Base-by-base conservation (phyloP, 805 yeast species). In the Wickerhamiella domercqiae region DNA sequence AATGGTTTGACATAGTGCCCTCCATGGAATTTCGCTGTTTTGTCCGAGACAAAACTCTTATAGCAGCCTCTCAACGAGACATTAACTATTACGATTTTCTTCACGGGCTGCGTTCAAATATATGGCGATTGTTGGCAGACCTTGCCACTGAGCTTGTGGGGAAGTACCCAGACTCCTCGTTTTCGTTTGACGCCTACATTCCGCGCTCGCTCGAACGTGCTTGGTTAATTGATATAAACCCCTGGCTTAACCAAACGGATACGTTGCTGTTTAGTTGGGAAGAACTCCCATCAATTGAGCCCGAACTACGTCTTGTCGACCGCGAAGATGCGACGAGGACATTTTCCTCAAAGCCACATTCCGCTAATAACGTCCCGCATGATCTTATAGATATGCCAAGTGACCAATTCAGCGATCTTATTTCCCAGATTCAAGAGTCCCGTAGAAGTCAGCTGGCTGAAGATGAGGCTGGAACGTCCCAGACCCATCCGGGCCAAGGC, bases 11-110 rank as follows among this genome's bases (percentile, higher is more conserved):
- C 34, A 60, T 87, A 30, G 83, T 81, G 45, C 96, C 97, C 0
- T 82, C 97, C 0, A 61, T 84, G 49, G 99, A 90, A 55, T 90
- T 90, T 53, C 66, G 99, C 41, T 73, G 86, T 22, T 90, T 84
- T 58, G 80, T 90, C 1, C 67, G 68, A 39, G 68, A 74, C 38
- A 57, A 74, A 3, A 58, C 62, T 33, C 60, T 90, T 5, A 53
- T 86, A 4, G 97, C 79, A 0, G 72, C 78, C 2, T 67, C 84
- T 1, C 98, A 87, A 55, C 63, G 98, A 38, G 96, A 90, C 54
- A 63, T 83, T 51, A 82, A 86, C 55, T 77, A 70, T 51, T 90
- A 86, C 51, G 75, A 71, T 22, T 90, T 72, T 48, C 61, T 90
- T 29, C 66, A 60, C 5, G 67, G 66, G 0, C 48, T 80, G 29